A percentile compares a stretch with the other conserved stretches of the same genome.
Evolutionary conservation across 2,329 filamentous ascomycete species (phyloP).

Genomic region (Arachnomyces sp.): DNA sequence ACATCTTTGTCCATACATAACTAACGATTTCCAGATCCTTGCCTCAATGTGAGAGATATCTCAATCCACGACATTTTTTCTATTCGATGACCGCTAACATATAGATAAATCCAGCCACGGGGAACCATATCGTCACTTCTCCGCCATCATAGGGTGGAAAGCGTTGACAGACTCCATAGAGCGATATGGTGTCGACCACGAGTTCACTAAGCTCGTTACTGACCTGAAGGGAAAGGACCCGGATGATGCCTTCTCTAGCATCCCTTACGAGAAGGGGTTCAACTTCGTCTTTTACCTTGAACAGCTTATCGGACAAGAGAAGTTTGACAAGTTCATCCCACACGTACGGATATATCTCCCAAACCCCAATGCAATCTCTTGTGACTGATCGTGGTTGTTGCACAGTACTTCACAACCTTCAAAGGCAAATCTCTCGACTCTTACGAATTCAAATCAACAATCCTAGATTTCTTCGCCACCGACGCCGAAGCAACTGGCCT

Average conservation of each 20-base stretch:
- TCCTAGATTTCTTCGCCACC: conserved; percentile 72
- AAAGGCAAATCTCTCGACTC: conserved; percentile 82
- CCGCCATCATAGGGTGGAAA: conserved; percentile 94
- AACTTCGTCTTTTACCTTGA: conserved; percentile 90
- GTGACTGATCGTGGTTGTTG: conserved; percentile 4
- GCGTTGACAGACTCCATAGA: conserved; percentile 72
- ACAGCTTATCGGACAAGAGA: conserved; percentile 70
- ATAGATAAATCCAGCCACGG: conserved; percentile 58
- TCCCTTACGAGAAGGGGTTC: conserved; percentile 96
- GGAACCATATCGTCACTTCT: conserved; percentile 82
- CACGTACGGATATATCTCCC: conserved; percentile 41
- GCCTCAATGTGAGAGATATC: conserved; percentile 28
- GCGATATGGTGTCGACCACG: conserved; percentile 72
- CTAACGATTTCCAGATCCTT: conserved; percentile 28
- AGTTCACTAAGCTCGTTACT: conserved; percentile 86
- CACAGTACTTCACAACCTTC: conserved; percentile 73
- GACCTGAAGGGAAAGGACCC: conserved; percentile 86
- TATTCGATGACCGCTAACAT: conserved; percentile 1
- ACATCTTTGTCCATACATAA: not conserved
- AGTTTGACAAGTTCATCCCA: conserved; percentile 92
- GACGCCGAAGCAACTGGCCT: conserved; percentile 58
- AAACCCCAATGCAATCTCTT: not conserved
- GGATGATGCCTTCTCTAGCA: conserved; percentile 85
- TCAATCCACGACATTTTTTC: no score
- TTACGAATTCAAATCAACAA: conserved; percentile 85